Percentiles rank a stretch among this genome's conserved stretches.
These are phyloP conservation scores for Phycomyces nitens DNA, from an alignment of 192 early-diverging fungal species.

Conservation along the genomic window DNA sequence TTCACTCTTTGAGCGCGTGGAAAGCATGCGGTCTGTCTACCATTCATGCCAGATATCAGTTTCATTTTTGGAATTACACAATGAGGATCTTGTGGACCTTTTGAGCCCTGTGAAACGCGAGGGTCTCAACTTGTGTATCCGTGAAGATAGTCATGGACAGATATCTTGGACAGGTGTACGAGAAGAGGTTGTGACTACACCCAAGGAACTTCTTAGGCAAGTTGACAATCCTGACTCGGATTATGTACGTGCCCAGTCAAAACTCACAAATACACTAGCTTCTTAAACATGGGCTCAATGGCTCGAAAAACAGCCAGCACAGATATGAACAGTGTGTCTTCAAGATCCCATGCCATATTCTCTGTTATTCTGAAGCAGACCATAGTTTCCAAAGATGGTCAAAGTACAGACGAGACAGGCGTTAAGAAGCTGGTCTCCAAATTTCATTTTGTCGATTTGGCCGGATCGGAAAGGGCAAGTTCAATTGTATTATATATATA, in stretches of 20 bases:
- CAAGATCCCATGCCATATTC: constrained; percentile 96
- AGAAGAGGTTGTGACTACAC: constrained; percentile 69
- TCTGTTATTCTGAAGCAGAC: constrained; percentile 80
- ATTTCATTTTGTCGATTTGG: constrained; percentile 99
- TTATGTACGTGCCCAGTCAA: constrained; percentile 2
- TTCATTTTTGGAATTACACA: constrained; percentile 93
- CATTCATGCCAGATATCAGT: constrained; percentile 53
- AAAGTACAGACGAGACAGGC: constrained; percentile 17
- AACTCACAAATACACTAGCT: constrained; percentile 30
- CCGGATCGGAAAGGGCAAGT: constrained; percentile 84
- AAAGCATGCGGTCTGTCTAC: constrained; percentile 27
- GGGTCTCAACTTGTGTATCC: constrained; percentile 38
- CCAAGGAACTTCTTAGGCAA: constrained; percentile 57
- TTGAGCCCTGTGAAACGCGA: constrained; percentile 42
- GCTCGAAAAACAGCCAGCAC: constrained; percentile 78
- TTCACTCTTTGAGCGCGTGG: constrained; percentile 50
- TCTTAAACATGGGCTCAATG: constrained; percentile 51
- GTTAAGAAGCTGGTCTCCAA: constrained; percentile 47
- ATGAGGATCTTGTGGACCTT: constrained; percentile 93
- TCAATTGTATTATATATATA: constrained; percentile 4
- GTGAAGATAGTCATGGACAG: constrained; percentile 82
- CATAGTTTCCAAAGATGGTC: constrained; percentile 33
- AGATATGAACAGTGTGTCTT: constrained; percentile 91
- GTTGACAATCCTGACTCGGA: constrained; percentile 4
- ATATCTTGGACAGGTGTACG: constrained; percentile 81